Evolutionary conservation across 768 basidiomycete genomes (phyloP).

Genomic region (Phallus indusiatus): DNA sequence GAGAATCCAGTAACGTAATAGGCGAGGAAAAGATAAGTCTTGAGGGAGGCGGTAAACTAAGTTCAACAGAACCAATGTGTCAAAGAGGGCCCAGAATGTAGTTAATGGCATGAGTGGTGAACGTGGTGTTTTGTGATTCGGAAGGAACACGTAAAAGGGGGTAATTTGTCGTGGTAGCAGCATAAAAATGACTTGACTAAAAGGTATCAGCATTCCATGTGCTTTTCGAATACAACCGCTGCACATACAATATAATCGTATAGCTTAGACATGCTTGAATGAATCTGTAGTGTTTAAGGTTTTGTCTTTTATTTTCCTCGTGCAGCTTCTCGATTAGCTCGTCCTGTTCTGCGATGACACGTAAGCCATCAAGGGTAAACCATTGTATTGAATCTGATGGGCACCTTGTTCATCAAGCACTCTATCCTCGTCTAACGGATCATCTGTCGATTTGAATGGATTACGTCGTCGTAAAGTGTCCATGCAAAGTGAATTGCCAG

Average conservation of each 20-base stretch:
- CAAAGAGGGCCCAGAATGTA: slow-evolving; percentile 36
- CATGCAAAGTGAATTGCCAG: neutral
- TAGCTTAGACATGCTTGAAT: slow-evolving; percentile 34
- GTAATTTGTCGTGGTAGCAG: slow-evolving; percentile 37
- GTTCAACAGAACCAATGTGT: slow-evolving; percentile 33
- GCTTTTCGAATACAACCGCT: slow-evolving; percentile 10
- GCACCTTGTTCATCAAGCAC: slow-evolving; percentile 37
- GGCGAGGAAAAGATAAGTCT: slow-evolving; percentile 21
- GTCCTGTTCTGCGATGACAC: slow-evolving; percentile 43
- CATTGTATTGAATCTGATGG: neutral
- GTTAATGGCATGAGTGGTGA: slow-evolving; percentile 35
- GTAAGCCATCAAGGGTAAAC: neutral
- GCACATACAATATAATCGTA: slow-evolving; percentile 35
- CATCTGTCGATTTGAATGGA: slow-evolving; percentile 32
- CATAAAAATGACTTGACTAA: slow-evolving; percentile 32
- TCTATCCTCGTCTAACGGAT: slow-evolving; percentile 20
- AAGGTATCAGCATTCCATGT: slow-evolving; percentile 31
- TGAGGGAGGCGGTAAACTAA: slow-evolving; percentile 2
- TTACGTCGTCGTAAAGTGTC: slow-evolving; percentile 27
- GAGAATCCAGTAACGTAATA: slow-evolving; percentile 24
- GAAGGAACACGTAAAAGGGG: slow-evolving; percentile 9
- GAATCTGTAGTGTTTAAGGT: slow-evolving; percentile 30
- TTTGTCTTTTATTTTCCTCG: slow-evolving; percentile 32
- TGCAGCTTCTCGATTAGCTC: slow-evolving; percentile 43
- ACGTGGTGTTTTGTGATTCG: slow-evolving; percentile 15